phyloP scores from a whole-genome alignment of 2,329 filamentous ascomycete species.

The Curvularia sp. region DNA sequence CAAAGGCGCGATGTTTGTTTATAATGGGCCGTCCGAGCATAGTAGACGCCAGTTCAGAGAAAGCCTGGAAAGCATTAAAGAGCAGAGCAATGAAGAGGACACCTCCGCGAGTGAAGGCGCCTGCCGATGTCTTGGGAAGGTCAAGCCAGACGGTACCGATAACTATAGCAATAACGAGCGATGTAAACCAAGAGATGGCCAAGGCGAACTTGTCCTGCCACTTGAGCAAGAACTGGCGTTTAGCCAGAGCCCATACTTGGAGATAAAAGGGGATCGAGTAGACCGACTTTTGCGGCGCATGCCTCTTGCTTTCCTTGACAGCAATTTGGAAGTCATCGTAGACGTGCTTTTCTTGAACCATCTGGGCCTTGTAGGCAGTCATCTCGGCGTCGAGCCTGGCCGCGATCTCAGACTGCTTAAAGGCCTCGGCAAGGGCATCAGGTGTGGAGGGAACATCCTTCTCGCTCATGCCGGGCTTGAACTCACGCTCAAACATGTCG shows the following conservation, averaged over 20 bases:
- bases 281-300: conserved; percentile 74
- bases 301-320: conserved; percentile 79
- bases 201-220: conserved; percentile 85
- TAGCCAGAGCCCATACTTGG: conserved; percentile 83
- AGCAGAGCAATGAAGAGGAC: conserved; percentile 80
- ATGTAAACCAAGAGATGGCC: conserved; percentile 73
- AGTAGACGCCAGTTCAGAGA: conserved; percentile 75
- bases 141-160: conserved; percentile 81
- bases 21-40: conserved; percentile 80
- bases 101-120: conserved; percentile 82
- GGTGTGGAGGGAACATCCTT: conserved; percentile 73
- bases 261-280: conserved; percentile 84
- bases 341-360: conserved; percentile 70
- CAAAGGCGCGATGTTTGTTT: conserved; percentile 84
- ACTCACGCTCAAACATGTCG: conserved; percentile 82
- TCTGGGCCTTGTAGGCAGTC: conserved; percentile 68
- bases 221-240: conserved; percentile 84
- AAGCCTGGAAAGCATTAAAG: conserved; percentile 88
- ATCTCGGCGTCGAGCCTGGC: conserved; percentile 70
- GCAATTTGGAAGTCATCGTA: conserved; percentile 80
- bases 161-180: conserved; percentile 77
- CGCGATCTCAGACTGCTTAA: conserved; percentile 68
- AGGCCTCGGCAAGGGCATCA: conserved; percentile 72
- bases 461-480: conserved; percentile 70
- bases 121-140: conserved; percentile 67